phyloP scores from a whole-genome alignment of 1,284 basidiomycete species.

The Papiliotrema laurentii region DNA sequence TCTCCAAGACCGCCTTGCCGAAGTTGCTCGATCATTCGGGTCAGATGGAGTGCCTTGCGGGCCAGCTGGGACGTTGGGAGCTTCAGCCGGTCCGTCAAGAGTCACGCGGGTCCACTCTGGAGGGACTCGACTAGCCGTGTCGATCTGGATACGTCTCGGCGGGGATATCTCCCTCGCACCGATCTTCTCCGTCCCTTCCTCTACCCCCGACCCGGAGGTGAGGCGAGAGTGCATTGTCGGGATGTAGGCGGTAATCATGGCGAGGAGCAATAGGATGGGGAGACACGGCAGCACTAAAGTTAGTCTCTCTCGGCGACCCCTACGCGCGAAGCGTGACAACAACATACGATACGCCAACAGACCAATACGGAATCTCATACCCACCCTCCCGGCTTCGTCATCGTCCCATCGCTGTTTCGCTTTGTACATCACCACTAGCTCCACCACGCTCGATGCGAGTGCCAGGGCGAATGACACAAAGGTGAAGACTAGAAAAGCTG shows the following conservation, averaged over 20 bases:
- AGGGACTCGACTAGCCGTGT: not conserved
- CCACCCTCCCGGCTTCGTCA: conserved; percentile 6
- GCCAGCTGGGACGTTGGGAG: not conserved
- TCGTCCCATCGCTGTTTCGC: conserved; percentile 9
- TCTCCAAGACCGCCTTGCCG: conserved; percentile 6
- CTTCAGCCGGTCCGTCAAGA: not conserved
- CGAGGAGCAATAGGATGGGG: conserved; percentile 6
- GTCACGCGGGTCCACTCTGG: not conserved
- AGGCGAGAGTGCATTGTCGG: not conserved
- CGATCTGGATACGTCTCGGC: not conserved
- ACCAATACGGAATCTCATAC: conserved; percentile 10
- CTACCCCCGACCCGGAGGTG: not conserved
- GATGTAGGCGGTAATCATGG: not conserved
- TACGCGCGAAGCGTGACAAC: not conserved
- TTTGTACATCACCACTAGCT: conserved; percentile 6
- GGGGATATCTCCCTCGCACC: not conserved
- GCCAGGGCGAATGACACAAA: conserved; percentile 2
- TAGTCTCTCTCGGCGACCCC: not conserved
- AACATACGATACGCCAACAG: conserved; percentile 14
- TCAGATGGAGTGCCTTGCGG: not conserved
- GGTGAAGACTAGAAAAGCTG: not conserved
- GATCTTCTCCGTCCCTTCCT: not conserved
- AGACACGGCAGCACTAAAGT: conserved; percentile 5
- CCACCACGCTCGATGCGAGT: conserved; percentile 2
- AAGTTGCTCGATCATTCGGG: not conserved